A percentile compares a stretch with the other conserved stretches of the same genome.
phyloP scores from a whole-genome alignment of 441 rosid species.

The Mallotus japonicus region DNA sequence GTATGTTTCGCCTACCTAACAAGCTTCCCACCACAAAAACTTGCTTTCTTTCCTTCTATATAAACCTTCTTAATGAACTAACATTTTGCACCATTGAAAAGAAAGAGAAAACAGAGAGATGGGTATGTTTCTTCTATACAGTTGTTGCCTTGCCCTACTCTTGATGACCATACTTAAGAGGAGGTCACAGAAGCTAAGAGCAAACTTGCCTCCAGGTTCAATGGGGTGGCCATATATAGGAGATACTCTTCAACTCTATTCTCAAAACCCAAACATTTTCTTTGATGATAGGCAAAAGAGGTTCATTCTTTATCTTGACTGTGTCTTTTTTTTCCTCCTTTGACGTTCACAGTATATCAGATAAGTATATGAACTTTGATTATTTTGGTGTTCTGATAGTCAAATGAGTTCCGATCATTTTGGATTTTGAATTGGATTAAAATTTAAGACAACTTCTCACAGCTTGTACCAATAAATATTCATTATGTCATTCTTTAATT shows the following conservation, averaged over 20 bases:
- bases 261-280: slow-evolving; percentile 75
- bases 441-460: too few species aligned
- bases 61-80: background rate
- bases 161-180: background rate
- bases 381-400: too few species aligned
- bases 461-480: too few species aligned
- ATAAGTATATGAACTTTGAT: too few species aligned
- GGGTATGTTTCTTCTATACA: background rate
- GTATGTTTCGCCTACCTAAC: too few species aligned
- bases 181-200: slow-evolving; percentile 7
- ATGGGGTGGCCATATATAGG: slow-evolving; percentile 88
- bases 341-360: background rate
- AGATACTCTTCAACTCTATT: slow-evolving; percentile 77
- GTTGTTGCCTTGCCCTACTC: background rate
- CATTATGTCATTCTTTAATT: too few species aligned
- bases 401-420: too few species aligned
- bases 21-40: too few species aligned
- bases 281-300: slow-evolving; percentile 61
- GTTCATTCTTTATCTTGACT: slow-evolving; percentile 20
- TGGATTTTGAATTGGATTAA: too few species aligned
- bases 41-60: slow-evolving; percentile 2
- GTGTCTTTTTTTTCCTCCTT: background rate
- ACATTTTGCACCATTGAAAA: background rate
- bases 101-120: background rate
- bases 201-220: slow-evolving; percentile 82